Evolutionary conservation across 768 basidiomycete genomes (phyloP).

Genomic region (Pleurotus pulmonarius): DNA sequence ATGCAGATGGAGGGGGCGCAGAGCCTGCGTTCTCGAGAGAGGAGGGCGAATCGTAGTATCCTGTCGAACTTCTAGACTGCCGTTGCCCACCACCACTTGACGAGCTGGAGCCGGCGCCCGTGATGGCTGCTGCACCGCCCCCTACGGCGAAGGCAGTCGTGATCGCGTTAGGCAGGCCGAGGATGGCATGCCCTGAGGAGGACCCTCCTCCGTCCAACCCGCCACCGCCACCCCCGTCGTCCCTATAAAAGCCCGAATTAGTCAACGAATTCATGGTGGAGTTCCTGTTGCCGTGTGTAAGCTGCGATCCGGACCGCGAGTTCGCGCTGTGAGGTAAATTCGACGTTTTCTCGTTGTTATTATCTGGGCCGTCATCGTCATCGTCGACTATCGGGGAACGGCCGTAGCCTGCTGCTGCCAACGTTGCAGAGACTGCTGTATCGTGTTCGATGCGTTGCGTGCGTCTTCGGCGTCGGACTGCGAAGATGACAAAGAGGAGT

Average conservation of each 20-base stretch:
- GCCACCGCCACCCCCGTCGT: no score
- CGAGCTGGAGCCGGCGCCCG: no score
- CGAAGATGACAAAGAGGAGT: conserved; percentile 67
- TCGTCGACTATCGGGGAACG: conserved; percentile 68
- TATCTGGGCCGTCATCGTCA: conserved; percentile 36
- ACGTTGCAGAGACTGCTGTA: conserved; percentile 63
- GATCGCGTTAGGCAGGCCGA: no score
- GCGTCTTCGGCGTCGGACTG: conserved; percentile 60
- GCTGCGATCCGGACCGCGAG: conserved; percentile 13
- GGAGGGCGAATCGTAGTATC: conserved; percentile 32
- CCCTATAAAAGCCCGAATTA: no score
- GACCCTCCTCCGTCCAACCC: conserved; percentile 22
- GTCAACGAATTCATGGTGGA: conserved; percentile 14
- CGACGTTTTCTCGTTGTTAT: not conserved
- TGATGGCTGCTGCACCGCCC: no score
- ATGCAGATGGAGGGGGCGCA: not conserved
- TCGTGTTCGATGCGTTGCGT: conserved; percentile 64
- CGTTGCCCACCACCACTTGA: not conserved
- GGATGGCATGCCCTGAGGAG: conserved; percentile 28
- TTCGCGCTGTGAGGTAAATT: conserved; percentile 13
- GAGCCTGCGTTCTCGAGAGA: conserved; percentile 11
- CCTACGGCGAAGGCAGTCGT: no score
- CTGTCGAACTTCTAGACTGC: conserved; percentile 22
- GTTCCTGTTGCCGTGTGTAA: conserved; percentile 5
- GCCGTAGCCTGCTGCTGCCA: conserved; percentile 68